These are phyloP conservation scores for Hericium alpestre DNA, from an alignment of 768 basidiomycete species.

Conservation along the genomic window DNA sequence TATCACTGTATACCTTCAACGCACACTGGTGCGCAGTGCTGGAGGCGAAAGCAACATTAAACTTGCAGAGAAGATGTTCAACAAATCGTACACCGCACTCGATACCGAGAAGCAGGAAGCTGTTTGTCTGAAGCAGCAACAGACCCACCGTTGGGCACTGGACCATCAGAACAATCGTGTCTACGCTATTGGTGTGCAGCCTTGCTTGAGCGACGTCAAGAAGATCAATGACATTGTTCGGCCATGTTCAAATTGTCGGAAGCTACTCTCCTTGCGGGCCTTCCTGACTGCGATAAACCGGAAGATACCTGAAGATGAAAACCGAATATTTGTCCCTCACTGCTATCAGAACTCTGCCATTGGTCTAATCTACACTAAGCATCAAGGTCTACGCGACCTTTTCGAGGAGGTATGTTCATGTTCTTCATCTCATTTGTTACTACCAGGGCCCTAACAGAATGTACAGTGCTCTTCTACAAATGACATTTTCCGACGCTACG, in stretches of 20 bases:
- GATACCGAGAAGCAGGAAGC: background rate
- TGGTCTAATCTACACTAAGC: background rate
- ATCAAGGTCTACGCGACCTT: background rate
- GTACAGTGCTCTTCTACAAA: too few species aligned
- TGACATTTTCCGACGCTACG: conserved; percentile 3
- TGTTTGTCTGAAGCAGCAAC: background rate
- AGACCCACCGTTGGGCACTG: background rate
- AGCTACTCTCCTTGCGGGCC: background rate
- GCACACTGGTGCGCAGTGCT: background rate
- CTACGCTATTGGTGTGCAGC: background rate
- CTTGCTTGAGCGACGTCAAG: background rate
- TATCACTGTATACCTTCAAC: background rate
- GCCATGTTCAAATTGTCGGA: background rate
- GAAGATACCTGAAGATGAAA: background rate
- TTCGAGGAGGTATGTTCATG: background rate
- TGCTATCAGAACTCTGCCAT: background rate
- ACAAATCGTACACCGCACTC: background rate
- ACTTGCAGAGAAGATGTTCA: background rate
- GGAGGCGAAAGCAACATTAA: background rate
- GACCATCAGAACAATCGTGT: background rate
- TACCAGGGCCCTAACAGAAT: background rate
- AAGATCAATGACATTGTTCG: background rate
- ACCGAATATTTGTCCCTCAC: background rate
- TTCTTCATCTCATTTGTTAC: background rate
- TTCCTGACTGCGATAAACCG: background rate